These are phyloP conservation scores for Myxozyma monticola DNA, from an alignment of 805 yeast genomes.

Conservation along the genomic window DNA sequence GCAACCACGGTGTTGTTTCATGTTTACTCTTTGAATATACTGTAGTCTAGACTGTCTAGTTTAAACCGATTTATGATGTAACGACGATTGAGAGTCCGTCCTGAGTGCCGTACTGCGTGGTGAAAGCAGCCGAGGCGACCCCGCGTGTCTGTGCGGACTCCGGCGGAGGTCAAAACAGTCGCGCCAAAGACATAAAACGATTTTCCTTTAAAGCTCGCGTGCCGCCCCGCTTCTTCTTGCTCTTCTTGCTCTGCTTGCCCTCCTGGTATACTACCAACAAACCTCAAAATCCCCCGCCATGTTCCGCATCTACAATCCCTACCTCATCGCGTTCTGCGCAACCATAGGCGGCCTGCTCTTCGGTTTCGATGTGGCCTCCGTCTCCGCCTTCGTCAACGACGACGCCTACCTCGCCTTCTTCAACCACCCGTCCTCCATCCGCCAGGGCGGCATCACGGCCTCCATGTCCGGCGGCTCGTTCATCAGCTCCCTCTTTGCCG, in stretches of 20 bases:
- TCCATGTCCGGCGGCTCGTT: constrained; percentile 78
- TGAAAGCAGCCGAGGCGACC: no score
- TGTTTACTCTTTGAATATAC: no score
- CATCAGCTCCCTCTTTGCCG: constrained; percentile 61
- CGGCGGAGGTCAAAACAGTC: no score
- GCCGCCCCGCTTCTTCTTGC: background rate
- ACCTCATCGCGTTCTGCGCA: constrained; percentile 55
- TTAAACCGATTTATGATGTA: no score
- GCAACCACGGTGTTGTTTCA: no score
- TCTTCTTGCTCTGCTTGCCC: background rate
- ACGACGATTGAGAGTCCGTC: no score
- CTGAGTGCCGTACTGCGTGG: no score
- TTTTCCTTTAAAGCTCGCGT: no score
- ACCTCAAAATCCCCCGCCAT: background rate
- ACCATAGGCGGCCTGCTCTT: constrained; percentile 70
- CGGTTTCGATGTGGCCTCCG: constrained; percentile 79
- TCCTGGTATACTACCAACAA: background rate
- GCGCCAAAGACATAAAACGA: no score
- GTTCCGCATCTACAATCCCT: constrained; percentile 48
- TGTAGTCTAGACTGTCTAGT: no score
- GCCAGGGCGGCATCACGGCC: constrained; percentile 74
- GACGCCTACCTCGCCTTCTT: constrained; percentile 54
- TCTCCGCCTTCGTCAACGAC: constrained; percentile 64
- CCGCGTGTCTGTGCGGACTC: no score
- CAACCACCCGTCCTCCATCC: constrained; percentile 53